Conservation (phyloP, 2,329 filamentous ascomycete genomes). For the Sarocladium strictum region DNA sequence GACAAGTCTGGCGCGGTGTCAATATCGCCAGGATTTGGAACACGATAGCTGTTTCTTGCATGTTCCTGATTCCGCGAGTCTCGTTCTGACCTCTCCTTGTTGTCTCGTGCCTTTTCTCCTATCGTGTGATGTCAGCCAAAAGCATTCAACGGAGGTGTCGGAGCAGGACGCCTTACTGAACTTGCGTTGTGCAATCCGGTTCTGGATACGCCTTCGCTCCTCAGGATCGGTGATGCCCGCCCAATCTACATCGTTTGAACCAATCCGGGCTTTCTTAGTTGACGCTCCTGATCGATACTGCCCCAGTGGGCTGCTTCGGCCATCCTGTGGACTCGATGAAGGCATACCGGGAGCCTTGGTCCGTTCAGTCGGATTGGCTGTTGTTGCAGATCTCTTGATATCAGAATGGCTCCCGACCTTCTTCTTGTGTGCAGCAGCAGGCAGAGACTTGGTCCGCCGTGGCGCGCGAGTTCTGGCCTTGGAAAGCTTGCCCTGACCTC, state of each 20-base stretch:
- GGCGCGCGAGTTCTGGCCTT: neutral
- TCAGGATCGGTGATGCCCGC: slow-evolving; percentile 62
- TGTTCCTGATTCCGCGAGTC: slow-evolving; percentile 57
- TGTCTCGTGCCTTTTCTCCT: slow-evolving; percentile 67
- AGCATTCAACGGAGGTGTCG: neutral
- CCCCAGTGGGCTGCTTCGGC: neutral
- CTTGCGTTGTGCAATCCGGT: slow-evolving; percentile 69
- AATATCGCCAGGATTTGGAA: slow-evolving; percentile 30
- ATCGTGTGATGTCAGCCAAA: slow-evolving; percentile 13
- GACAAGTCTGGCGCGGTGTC: slow-evolving; percentile 52
- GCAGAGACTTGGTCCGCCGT: neutral
- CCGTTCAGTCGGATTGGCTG: neutral
- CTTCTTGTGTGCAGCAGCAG: neutral
- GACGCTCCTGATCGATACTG: slow-evolving; percentile 16
- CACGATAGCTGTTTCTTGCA: slow-evolving; percentile 58
- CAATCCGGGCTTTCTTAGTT: slow-evolving; percentile 34
- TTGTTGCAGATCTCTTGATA: neutral
- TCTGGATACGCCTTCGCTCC: slow-evolving; percentile 69
- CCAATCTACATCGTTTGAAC: slow-evolving; percentile 57
- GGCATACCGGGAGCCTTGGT: neutral
- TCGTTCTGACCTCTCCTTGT: slow-evolving; percentile 59
- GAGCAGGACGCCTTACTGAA: slow-evolving; percentile 50
- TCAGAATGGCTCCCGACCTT: neutral
- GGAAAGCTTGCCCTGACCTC: neutral
- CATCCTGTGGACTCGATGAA: neutral